Conservation (phyloP, 352 stramenopile genomes). For the Pythium scleroteichum region DNA sequence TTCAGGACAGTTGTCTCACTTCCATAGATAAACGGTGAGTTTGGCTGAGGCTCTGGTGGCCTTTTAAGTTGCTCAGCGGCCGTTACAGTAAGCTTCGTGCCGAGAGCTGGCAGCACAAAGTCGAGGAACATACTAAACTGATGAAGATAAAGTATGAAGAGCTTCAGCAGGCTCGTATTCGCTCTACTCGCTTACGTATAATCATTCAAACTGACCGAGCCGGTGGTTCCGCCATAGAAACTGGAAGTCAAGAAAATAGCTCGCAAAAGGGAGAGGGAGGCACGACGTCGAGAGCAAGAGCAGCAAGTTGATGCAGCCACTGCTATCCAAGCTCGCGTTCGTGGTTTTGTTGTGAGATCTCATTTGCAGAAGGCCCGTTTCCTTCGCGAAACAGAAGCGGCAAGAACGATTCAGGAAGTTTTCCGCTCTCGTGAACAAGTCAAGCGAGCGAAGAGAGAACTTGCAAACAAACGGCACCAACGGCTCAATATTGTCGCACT, state of each 20-base stretch:
- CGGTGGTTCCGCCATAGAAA: slow-evolving; percentile 11
- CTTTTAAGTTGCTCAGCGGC: no score
- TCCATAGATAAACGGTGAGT: slow-evolving; percentile 56
- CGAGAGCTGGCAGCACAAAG: slow-evolving; percentile 56
- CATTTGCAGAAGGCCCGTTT: slow-evolving; percentile 24
- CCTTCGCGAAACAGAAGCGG: slow-evolving; percentile 36
- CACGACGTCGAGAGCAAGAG: slow-evolving; percentile 36
- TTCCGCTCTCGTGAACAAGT: slow-evolving; percentile 42
- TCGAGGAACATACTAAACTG: slow-evolving; percentile 46
- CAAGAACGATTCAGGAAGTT: slow-evolving; percentile 47
- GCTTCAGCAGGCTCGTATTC: slow-evolving; percentile 41
- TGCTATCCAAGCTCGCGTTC: slow-evolving; percentile 35
- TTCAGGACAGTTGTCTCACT: slow-evolving; percentile 48
- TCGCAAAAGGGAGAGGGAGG: slow-evolving; percentile 42
- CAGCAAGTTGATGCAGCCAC: slow-evolving; percentile 26
- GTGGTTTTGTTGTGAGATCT: slow-evolving; percentile 34
- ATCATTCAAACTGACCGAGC: no score
- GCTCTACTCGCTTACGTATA: no score
- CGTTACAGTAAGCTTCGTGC: slow-evolving; percentile 35
- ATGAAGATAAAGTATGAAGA: slow-evolving; percentile 70
- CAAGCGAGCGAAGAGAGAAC: slow-evolving; percentile 40
- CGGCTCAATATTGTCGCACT: slow-evolving; percentile 38
- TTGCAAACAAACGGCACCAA: slow-evolving; percentile 34
- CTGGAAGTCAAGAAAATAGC: slow-evolving; percentile 46
- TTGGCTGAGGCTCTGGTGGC: background rate